phyloP scores from a whole-genome alignment of 768 basidiomycete genomes.

The Filobasidium floriforme region DNA sequence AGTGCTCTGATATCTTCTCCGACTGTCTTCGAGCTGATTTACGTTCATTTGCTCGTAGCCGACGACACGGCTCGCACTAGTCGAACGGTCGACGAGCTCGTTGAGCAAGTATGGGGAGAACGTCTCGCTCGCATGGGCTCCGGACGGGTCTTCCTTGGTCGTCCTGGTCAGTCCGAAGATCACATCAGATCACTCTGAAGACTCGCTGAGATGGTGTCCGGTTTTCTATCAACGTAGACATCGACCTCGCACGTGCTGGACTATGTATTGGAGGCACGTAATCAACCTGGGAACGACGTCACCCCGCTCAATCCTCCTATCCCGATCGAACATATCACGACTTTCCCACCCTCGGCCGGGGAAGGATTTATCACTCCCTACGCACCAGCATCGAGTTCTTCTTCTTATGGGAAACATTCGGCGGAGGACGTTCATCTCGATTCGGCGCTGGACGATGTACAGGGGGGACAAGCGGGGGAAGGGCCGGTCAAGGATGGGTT shows the following conservation, averaged over 20 bases:
- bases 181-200: too few species aligned
- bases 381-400: background rate
- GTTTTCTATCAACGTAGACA: conserved; percentile 52
- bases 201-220: conserved; percentile 12
- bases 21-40: background rate
- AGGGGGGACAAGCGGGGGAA: conserved; percentile 55
- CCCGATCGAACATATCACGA: conserved; percentile 15
- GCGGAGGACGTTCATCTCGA: conserved; percentile 47
- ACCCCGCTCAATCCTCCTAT: conserved; percentile 18
- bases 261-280: conserved; percentile 53
- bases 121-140: conserved; percentile 66
- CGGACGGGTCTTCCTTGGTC: conserved; percentile 69
- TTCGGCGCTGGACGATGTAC: conserved; percentile 41
- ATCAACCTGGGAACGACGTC: conserved; percentile 25
- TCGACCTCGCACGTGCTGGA: conserved; percentile 70
- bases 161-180: conserved; percentile 59
- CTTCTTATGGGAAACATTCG: conserved; percentile 24
- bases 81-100: conserved; percentile 69
- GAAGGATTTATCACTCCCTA: conserved; percentile 26
- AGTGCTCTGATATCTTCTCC: background rate
- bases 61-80: conserved; percentile 51
- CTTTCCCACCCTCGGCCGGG: conserved; percentile 22
- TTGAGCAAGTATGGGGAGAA: conserved; percentile 80
- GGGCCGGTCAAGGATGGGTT: conserved; percentile 74
- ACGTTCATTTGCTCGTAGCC: conserved; percentile 32